Evolutionary conservation across 768 basidiomycete genomes (phyloP).

Genomic region (Auricularia sp.): DNA sequence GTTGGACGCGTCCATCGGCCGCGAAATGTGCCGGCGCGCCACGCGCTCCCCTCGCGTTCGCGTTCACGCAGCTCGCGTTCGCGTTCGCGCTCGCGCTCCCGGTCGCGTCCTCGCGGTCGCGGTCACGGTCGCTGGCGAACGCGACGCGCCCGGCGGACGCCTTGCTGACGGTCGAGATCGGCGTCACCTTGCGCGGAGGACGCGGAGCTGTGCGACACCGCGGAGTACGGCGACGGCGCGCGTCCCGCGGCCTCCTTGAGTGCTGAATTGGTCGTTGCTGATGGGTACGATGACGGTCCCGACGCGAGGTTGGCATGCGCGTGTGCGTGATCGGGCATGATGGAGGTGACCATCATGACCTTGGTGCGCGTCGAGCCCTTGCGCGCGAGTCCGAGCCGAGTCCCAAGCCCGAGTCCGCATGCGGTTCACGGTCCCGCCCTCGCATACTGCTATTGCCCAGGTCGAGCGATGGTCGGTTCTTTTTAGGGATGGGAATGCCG

Average conservation of each 20-base stretch:
- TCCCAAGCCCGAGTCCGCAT: too few relatives aligned
- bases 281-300: neutral
- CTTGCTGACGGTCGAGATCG: neutral
- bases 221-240: neutral
- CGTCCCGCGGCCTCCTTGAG: neutral
- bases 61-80: too few relatives aligned
- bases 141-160: neutral
- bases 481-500: neutral
- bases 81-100: too few relatives aligned
- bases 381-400: neutral
- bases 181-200: neutral
- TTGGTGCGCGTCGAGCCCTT: neutral
- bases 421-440: neutral
- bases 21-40: neutral
- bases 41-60: neutral
- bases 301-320: neutral
- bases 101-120: too few relatives aligned
- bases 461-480: neutral
- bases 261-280: neutral
- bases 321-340: neutral
- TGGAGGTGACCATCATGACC: neutral
- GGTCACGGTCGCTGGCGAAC: neutral
- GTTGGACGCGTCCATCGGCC: constrained; percentile 2
- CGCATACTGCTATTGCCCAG: neutral
- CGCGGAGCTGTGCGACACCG: neutral